These are phyloP conservation scores for Filosporella fistucella DNA, from an alignment of 495 filamentous ascomycete species.

Conservation along the genomic window DNA sequence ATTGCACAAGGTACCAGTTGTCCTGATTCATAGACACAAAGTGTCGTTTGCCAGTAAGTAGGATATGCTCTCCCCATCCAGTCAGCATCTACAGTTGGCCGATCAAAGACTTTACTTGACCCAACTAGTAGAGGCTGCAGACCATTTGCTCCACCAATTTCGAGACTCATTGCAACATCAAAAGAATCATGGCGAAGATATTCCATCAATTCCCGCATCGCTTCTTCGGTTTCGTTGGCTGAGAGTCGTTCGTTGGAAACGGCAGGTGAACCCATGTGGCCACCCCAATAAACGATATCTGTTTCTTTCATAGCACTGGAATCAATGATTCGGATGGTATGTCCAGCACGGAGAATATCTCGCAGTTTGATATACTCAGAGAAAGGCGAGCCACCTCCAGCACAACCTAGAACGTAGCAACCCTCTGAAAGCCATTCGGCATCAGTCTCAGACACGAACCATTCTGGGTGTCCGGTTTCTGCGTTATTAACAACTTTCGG, in stretches of 20 bases:
- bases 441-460: constrained; percentile 20
- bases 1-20: constrained; percentile 31
- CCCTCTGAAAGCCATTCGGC: constrained; percentile 36
- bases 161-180: constrained; percentile 29
- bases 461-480: constrained; percentile 9
- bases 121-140: constrained; percentile 29
- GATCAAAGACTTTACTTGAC: constrained; percentile 22
- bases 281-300: constrained; percentile 17
- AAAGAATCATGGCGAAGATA: constrained; percentile 24
- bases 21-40: constrained; percentile 27
- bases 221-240: constrained; percentile 28
- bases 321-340: constrained; percentile 23
- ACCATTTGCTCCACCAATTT: constrained; percentile 37
- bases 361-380: constrained; percentile 21
- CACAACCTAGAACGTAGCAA: constrained; percentile 45
- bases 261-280: constrained; percentile 20
- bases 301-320: constrained; percentile 15
- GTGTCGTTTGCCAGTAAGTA: constrained; percentile 30
- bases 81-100: constrained; percentile 34
- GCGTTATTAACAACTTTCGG: constrained; percentile 16
- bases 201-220: constrained; percentile 29
- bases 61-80: constrained; percentile 30
- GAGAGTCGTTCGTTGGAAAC: constrained; percentile 29
- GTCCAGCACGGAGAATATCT: constrained; percentile 20
- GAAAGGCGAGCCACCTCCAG: constrained; percentile 34